These are phyloP conservation scores for Candida corydali DNA, from an alignment of 805 yeast genomes.

Conservation along the genomic window DNA sequence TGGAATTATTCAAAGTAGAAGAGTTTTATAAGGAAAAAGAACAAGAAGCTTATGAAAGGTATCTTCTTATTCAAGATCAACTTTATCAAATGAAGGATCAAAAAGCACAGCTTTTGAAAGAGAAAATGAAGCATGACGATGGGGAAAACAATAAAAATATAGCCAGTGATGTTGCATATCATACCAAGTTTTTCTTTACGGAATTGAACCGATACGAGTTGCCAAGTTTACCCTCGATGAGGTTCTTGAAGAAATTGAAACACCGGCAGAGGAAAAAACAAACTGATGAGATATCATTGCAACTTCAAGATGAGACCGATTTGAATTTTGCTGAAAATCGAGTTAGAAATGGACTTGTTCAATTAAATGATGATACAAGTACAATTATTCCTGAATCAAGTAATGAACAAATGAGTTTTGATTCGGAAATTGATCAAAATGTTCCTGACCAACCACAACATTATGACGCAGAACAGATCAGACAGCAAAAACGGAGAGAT, in stretches of 20 bases:
- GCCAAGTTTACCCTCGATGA: slow-evolving; percentile 38
- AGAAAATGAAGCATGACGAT: slow-evolving; percentile 10
- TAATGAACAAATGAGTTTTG: slow-evolving; percentile 13
- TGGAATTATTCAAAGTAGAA: slow-evolving; percentile 57
- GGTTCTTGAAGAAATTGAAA: slow-evolving; percentile 21
- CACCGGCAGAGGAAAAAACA: slow-evolving; percentile 1
- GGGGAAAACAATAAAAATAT: slow-evolving; percentile 8
- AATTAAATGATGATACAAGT: slow-evolving; percentile 4
- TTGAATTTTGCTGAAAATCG: slow-evolving; percentile 33
- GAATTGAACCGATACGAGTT: slow-evolving; percentile 29
- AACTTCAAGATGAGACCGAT: slow-evolving; percentile 17
- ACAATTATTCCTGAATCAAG: slow-evolving; percentile 1
- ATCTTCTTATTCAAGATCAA: slow-evolving; percentile 63
- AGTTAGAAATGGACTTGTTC: slow-evolving; percentile 30
- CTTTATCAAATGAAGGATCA: slow-evolving; percentile 60
- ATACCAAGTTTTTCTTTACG: slow-evolving; percentile 20
- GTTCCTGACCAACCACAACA: slow-evolving; percentile 6
- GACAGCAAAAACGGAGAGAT: slow-evolving; percentile 40
- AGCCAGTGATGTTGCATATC: slow-evolving; percentile 27
- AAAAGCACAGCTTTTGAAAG: slow-evolving; percentile 16
- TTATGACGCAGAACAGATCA: slow-evolving; percentile 15
- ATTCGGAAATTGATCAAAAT: slow-evolving; percentile 8
- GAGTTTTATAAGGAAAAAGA: slow-evolving; percentile 59
- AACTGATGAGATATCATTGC: slow-evolving; percentile 11
- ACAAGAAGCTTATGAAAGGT: slow-evolving; percentile 55